Evolutionary conservation across 2,329 filamentous ascomycete species (phyloP).

Genomic region (Sporothrix inflata): DNA sequence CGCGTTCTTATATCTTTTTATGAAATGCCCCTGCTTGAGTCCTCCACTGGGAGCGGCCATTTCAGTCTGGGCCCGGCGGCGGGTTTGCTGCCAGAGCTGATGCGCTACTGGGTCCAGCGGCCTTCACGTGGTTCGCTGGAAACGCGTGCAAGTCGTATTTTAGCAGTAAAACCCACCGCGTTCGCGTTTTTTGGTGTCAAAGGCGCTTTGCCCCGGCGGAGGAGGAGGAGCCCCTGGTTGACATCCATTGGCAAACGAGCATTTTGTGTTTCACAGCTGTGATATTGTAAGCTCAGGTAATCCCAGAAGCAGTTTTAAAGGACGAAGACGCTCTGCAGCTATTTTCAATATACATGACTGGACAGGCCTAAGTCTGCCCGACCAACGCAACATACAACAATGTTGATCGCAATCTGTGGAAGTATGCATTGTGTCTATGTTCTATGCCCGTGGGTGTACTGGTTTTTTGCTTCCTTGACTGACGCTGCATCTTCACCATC

Average conservation of each 20-base stretch:
- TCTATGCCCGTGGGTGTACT: conserved; percentile 4
- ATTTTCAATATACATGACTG: not conserved
- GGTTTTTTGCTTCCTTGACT: not conserved
- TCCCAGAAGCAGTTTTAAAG: not conserved
- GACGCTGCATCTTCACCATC: conserved; percentile 24
- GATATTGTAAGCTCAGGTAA: not conserved
- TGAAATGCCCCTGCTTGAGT: not conserved
- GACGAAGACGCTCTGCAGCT: not conserved
- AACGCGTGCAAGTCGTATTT: conserved; percentile 12
- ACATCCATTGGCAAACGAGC: not conserved
- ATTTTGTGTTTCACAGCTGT: not conserved
- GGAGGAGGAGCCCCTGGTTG: not conserved
- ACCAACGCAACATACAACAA: conserved; percentile 42
- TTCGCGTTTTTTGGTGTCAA: conserved; percentile 25
- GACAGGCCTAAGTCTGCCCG: not conserved
- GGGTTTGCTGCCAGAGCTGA: not conserved
- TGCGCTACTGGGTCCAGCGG: not conserved
- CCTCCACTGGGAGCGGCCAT: not conserved
- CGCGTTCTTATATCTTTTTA: too few relatives aligned
- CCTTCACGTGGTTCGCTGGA: conserved; percentile 9
- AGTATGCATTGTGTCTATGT: conserved; percentile 50
- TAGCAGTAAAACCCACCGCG: not conserved
- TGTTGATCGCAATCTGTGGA: conserved; percentile 79
- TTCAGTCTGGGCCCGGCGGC: not conserved
- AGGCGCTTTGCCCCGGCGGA: not conserved